Evolutionary conservation across 768 basidiomycete species (phyloP).

Genomic region (Lactifluus echinatus): DNA sequence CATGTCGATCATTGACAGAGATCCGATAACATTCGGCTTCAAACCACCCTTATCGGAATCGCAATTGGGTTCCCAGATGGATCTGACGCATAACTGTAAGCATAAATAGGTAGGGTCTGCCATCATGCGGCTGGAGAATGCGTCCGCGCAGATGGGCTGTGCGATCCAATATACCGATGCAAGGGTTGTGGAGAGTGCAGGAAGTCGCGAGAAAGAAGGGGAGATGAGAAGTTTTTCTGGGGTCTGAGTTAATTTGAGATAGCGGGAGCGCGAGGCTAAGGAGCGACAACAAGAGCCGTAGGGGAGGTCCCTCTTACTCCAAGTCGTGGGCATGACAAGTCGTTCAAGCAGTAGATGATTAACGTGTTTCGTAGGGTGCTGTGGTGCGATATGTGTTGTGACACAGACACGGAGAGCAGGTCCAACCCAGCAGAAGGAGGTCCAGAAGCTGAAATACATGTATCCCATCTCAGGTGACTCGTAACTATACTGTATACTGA

Average conservation of each 20-base stretch:
- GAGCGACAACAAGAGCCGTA: background rate
- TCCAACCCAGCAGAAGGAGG: background rate
- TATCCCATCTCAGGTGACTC: background rate
- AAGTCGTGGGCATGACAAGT: background rate
- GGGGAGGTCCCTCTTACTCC: background rate
- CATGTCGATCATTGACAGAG: background rate
- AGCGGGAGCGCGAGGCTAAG: background rate
- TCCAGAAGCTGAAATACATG: background rate
- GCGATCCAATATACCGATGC: slow-evolving; percentile 14
- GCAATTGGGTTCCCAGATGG: background rate
- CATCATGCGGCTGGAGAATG: background rate
- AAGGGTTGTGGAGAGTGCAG: background rate
- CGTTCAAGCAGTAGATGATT: background rate
- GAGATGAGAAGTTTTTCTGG: slow-evolving; percentile 11
- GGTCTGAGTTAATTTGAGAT: slow-evolving; percentile 7
- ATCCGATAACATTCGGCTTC: background rate
- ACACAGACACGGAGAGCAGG: background rate
- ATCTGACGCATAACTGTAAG: slow-evolving; percentile 8
- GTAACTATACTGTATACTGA: background rate
- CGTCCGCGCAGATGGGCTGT: slow-evolving; percentile 11
- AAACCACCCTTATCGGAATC: slow-evolving; percentile 1
- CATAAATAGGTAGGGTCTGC: slow-evolving; percentile 8
- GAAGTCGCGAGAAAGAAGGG: background rate
- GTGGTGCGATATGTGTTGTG: background rate
- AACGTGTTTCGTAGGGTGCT: background rate